phyloP scores from a whole-genome alignment of 176 grass and related monocot genomes.

The Urochloa ruziziensis region DNA sequence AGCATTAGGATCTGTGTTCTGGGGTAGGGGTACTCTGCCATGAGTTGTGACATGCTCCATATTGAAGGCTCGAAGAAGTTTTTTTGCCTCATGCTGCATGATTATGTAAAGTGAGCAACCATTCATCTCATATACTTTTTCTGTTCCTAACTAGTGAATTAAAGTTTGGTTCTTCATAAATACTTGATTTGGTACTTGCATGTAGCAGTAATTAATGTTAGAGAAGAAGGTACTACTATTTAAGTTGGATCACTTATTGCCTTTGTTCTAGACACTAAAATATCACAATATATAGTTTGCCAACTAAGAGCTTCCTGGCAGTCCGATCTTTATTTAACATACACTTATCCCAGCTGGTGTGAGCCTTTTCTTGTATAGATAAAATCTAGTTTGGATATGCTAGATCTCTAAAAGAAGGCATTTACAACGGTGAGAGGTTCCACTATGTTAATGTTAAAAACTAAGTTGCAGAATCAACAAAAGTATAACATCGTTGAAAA shows the following conservation, averaged over 20 bases:
- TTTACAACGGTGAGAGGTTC: neutral
- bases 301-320: neutral
- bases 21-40: neutral
- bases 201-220: neutral
- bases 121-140: neutral
- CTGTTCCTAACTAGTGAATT: neutral
- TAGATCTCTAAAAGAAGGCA: neutral
- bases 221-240: neutral
- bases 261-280: neutral
- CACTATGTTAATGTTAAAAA: neutral
- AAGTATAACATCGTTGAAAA: neutral
- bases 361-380: neutral
- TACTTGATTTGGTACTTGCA: neutral
- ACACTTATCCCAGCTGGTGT: neutral
- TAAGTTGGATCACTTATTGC: neutral
- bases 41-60: neutral
- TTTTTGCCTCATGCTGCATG: constrained; percentile 7
- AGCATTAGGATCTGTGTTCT: neutral
- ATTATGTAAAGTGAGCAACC: constrained; percentile 18
- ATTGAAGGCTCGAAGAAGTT: constrained; percentile 2
- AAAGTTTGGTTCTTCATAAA: constrained; percentile 4
- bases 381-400: neutral
- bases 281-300: neutral
- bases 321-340: neutral
- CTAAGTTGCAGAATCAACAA: neutral